Evolutionary conservation across 768 basidiomycete species (phyloP).

Genomic region (Holtermannia corniformis): DNA sequence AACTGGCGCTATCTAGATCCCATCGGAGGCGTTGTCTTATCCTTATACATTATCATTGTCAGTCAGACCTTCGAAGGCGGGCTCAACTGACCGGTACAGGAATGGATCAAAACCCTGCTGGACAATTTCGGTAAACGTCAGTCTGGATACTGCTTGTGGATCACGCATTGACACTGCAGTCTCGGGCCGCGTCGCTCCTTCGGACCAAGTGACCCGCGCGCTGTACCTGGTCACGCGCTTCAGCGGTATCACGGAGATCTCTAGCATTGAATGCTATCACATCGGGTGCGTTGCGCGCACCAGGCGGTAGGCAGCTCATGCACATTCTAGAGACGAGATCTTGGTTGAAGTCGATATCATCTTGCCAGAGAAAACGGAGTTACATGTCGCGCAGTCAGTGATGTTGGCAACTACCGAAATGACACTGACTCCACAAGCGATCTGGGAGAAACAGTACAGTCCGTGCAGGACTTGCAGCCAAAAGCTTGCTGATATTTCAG

Average conservation of each 20-base stretch:
- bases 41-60: slow-evolving; percentile 36
- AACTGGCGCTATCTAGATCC: slow-evolving; percentile 41
- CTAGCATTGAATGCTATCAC: slow-evolving; percentile 42
- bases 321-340: slow-evolving; percentile 16
- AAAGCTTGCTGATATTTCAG: slow-evolving; percentile 3
- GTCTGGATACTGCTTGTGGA: slow-evolving; percentile 12
- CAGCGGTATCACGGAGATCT: slow-evolving; percentile 40
- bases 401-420: too few relatives aligned
- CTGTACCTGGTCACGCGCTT: slow-evolving; percentile 44
- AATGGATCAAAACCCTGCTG: slow-evolving; percentile 42
- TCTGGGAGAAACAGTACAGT: slow-evolving; percentile 41
- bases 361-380: slow-evolving; percentile 20
- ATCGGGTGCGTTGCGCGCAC: slow-evolving; percentile 40
- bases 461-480: slow-evolving; percentile 2
- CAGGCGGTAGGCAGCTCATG: slow-evolving; percentile 18
- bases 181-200: slow-evolving; percentile 29
- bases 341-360: slow-evolving; percentile 38
- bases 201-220: slow-evolving; percentile 33
- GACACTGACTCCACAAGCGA: slow-evolving; percentile 11
- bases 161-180: slow-evolving; percentile 11
- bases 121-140: slow-evolving; percentile 42
- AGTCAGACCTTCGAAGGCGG: background rate
- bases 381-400: slow-evolving; percentile 37
- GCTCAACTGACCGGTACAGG: slow-evolving; percentile 5
- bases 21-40: slow-evolving; percentile 43